Percentiles rank a stretch among this genome's conserved stretches.
phyloP scores from a whole-genome alignment of 1,284 basidiomycete species.

The Ustilago lituana region DNA sequence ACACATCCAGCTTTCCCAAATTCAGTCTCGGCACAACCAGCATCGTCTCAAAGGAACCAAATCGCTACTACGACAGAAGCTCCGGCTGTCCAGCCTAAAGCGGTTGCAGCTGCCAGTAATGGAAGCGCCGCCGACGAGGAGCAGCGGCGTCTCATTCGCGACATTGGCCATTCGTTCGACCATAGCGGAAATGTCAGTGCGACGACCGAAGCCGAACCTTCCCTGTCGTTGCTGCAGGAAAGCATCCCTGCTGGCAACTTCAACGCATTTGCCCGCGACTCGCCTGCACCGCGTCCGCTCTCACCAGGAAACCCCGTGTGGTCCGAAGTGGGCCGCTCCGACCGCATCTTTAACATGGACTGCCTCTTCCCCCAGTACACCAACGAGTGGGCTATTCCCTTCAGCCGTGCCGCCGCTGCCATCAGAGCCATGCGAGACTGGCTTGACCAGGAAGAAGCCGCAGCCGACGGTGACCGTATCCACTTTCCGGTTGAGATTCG shows the following conservation, averaged over 20 bases:
- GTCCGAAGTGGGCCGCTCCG: conserved; percentile 56
- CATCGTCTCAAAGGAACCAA: not conserved
- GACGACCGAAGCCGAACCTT: conserved; percentile 27
- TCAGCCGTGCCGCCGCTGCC: conserved; percentile 72
- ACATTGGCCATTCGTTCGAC: conserved; percentile 31
- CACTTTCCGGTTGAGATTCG: conserved; percentile 96
- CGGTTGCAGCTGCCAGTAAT: not conserved
- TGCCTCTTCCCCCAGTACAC: conserved; percentile 66
- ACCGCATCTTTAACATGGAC: conserved; percentile 66
- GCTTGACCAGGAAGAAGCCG: conserved; percentile 75
- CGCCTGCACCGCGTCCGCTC: conserved; percentile 32
- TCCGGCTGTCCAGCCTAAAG: conserved; percentile 66
- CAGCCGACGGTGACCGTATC: conserved; percentile 78
- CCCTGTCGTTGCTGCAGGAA: conserved; percentile 15
- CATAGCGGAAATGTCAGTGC: conserved; percentile 16
- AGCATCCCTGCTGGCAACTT: conserved; percentile 30
- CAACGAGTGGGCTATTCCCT: conserved; percentile 87
- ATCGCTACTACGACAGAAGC: conserved; percentile 36
- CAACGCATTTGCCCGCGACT: conserved; percentile 31
- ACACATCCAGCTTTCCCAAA: conserved; percentile 42
- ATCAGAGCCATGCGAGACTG: conserved; percentile 80
- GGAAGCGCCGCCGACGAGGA: conserved; percentile 54
- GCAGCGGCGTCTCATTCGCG: conserved; percentile 32
- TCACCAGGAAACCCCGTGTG: conserved; percentile 29
- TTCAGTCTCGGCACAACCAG: not conserved